These are phyloP conservation scores for Tinospora cordifolia DNA, from an alignment of 164 flowering plant species.

Conservation along the genomic window DNA sequence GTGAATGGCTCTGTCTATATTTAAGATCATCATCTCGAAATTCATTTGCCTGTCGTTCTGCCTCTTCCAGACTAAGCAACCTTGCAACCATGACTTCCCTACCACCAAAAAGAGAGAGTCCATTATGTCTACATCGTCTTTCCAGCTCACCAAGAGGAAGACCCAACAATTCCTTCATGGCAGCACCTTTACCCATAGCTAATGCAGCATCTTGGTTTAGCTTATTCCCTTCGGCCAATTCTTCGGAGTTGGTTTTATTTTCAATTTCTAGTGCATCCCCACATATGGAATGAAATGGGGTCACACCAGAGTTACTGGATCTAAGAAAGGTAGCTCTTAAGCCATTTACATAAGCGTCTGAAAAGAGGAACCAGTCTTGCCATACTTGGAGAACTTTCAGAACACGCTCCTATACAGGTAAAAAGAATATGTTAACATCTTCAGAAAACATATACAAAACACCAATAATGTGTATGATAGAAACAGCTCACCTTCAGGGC, in stretches of 20 bases:
- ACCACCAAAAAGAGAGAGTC: conserved; percentile 94
- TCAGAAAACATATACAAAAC: no score
- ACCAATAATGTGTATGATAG: neutral
- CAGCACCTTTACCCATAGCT: conserved; percentile 96
- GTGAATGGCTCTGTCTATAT: conserved; percentile 40
- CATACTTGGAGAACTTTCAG: conserved; percentile 96
- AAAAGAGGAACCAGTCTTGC: conserved; percentile 99
- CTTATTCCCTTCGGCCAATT: conserved; percentile 39
- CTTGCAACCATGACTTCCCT: conserved; percentile 95
- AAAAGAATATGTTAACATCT: conserved; percentile 1
- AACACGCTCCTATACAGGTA: conserved; percentile 68
- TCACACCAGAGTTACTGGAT: conserved; percentile 76
- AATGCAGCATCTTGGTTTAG: conserved; percentile 72
- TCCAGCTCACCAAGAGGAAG: conserved; percentile 90
- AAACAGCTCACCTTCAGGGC: conserved; percentile 72
- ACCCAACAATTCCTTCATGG: conserved; percentile 62
- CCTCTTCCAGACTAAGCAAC: conserved; percentile 88
- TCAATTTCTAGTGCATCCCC: conserved; percentile 89
- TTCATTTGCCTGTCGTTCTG: conserved; percentile 71
- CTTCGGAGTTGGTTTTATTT: conserved; percentile 41
- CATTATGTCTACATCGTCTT: conserved; percentile 96
- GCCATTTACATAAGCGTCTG: conserved; percentile 98
- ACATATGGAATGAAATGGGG: conserved; percentile 80
- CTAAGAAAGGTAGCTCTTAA: conserved; percentile 91
- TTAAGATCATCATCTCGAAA: conserved; percentile 70